Evolutionary conservation across 1,139 yeast genomes (phyloP).

Genomic region (Suhomyces coccinellae): DNA sequence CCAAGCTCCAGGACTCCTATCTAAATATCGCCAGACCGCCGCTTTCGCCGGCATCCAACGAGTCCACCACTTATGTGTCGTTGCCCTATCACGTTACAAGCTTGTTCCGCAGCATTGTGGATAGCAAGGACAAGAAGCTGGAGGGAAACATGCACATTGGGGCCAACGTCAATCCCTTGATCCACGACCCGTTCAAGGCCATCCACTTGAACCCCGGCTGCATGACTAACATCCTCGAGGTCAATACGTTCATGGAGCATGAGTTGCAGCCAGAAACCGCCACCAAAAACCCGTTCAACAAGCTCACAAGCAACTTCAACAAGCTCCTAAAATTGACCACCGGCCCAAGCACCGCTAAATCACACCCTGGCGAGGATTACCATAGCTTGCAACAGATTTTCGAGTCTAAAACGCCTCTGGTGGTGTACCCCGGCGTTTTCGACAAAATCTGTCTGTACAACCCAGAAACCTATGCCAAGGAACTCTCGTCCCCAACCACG

Average conservation of each 20-base stretch:
- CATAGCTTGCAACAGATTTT: constrained; percentile 6
- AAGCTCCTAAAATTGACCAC: constrained; percentile 29
- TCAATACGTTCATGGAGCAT: constrained; percentile 2
- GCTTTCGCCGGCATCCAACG: constrained; percentile 28
- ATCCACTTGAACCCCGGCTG: constrained; percentile 61
- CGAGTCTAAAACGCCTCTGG: constrained; percentile 5
- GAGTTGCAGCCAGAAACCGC: constrained; percentile 1
- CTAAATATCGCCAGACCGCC: constrained; percentile 45
- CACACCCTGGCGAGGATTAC: constrained; percentile 3
- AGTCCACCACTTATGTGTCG: constrained; percentile 46
- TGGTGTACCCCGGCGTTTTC: constrained; percentile 12
- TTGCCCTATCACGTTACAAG: constrained; percentile 43
- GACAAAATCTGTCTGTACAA: constrained; percentile 28
- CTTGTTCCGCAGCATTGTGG: constrained; percentile 30
- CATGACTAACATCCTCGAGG: constrained; percentile 25
- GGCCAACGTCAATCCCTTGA: constrained; percentile 53
- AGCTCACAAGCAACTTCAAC: constrained; percentile 36
- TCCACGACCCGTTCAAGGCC: constrained; percentile 52
- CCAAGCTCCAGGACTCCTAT: constrained; percentile 29
- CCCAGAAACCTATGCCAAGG: constrained; percentile 24
- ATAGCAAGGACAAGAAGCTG: constrained; percentile 31
- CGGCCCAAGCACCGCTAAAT: not conserved
- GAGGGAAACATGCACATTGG: constrained; percentile 57
- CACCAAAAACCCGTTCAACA: constrained; percentile 33
- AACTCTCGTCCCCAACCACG: constrained; percentile 20